phyloP scores from a whole-genome alignment of 1,284 basidiomycete genomes.

The Fomes fomentarius region DNA sequence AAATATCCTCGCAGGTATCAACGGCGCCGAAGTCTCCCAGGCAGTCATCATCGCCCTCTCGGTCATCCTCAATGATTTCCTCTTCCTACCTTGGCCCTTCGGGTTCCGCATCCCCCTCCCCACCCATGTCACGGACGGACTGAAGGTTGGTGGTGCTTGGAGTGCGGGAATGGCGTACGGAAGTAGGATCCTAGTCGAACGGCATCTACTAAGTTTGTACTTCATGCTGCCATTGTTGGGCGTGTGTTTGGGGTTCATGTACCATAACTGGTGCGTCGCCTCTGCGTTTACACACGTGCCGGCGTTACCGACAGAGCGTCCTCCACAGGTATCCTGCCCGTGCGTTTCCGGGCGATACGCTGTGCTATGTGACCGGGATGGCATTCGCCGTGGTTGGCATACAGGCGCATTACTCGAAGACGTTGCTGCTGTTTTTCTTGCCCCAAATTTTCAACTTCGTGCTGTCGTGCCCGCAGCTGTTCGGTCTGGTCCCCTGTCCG shows the following conservation, averaged over 20 bases:
- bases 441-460: slow-evolving; percentile 99
- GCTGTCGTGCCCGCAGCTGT: slow-evolving; percentile 93
- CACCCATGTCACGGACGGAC: slow-evolving; percentile 67
- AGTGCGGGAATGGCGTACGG: slow-evolving; percentile 84
- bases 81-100: slow-evolving; percentile 87
- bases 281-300: background rate
- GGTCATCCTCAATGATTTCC: slow-evolving; percentile 88
- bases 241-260: slow-evolving; percentile 87
- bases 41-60: slow-evolving; percentile 92
- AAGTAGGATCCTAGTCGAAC: slow-evolving; percentile 85
- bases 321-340: slow-evolving; percentile 89
- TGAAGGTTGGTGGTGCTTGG: slow-evolving; percentile 78
- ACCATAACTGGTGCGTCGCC: slow-evolving; percentile 85
- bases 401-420: slow-evolving; percentile 97
- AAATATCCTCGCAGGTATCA: slow-evolving; percentile 98
- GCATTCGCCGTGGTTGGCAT: slow-evolving; percentile 96
- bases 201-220: slow-evolving; percentile 94
- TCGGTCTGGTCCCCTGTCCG: slow-evolving; percentile 92
- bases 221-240: slow-evolving; percentile 96
- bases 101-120: slow-evolving; percentile 74
- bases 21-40: slow-evolving; percentile 95
- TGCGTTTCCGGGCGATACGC: slow-evolving; percentile 95
- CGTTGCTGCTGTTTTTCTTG: slow-evolving; percentile 93
- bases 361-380: slow-evolving; percentile 98
- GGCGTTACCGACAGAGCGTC: background rate